Percentiles rank a stretch among this genome's conserved stretches.
Conservation (phyloP, 2,329 filamentous ascomycete species). For the Botrytis fabae region DNA sequence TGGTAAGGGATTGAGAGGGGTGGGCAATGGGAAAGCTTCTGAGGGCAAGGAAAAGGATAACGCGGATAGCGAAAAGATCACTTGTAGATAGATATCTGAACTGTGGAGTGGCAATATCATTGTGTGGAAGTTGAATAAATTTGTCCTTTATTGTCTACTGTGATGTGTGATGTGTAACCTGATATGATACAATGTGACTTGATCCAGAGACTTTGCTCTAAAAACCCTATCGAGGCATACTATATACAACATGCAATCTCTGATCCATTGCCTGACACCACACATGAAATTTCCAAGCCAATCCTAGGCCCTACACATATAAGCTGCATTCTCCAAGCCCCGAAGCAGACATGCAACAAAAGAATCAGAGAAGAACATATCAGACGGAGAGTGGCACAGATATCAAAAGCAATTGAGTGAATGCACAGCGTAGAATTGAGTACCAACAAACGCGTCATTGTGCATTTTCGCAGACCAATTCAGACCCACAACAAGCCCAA, state of each 20-base stretch:
- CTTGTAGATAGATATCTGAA: slow-evolving; percentile 9
- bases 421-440: neutral
- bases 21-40: neutral
- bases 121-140: slow-evolving; percentile 1
- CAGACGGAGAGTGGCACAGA: neutral
- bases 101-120: slow-evolving; percentile 13
- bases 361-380: neutral
- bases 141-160: neutral
- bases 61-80: neutral
- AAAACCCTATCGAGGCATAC: neutral
- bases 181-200: neutral
- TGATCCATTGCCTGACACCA: neutral
- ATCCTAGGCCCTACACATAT: neutral
- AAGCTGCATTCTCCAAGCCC: neutral
- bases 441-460: neutral
- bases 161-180: neutral
- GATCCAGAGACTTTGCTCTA: neutral
- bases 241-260: neutral
- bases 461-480: neutral
- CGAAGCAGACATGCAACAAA: neutral
- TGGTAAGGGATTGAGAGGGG: neutral
- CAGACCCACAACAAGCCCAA: neutral
- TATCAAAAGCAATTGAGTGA: neutral
- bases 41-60: neutral
- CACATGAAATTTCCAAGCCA: neutral